Evolutionary conservation across 2,329 filamentous ascomycete genomes (phyloP).

Genomic region (Cladophialophora exuberans): DNA sequence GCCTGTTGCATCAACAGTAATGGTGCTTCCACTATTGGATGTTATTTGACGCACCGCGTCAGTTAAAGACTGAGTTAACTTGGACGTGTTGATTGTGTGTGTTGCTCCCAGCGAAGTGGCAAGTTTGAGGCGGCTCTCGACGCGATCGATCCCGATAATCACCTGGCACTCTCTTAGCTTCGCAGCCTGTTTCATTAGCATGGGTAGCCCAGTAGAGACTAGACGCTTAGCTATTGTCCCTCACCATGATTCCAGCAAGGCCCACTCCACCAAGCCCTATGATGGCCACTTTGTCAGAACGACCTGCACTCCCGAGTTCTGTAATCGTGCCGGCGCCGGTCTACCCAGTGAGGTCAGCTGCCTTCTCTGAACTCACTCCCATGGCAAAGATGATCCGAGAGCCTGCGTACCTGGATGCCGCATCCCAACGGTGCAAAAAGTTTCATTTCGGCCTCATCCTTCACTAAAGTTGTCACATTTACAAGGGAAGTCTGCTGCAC

Average conservation of each 20-base stretch:
- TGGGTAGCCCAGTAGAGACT: not conserved
- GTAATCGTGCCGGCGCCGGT: constrained; percentile 43
- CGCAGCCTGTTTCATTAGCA: no score
- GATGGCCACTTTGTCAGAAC: constrained; percentile 45
- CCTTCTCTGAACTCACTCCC: no score
- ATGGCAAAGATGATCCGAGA: no score
- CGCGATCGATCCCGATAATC: constrained; percentile 48
- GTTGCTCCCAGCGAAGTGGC: constrained; percentile 47
- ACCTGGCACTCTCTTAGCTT: constrained; percentile 44
- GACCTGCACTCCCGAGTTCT: constrained; percentile 42
- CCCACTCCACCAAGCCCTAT: constrained; percentile 51
- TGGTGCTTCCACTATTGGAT: constrained; percentile 16
- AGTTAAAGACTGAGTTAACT: constrained; percentile 9
- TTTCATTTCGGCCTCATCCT: no score
- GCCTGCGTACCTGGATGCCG: no score
- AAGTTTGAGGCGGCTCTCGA: constrained; percentile 41
- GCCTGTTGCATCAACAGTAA: constrained; percentile 32
- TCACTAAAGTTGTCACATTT: no score
- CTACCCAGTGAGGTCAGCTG: no score
- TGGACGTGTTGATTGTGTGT: constrained; percentile 36
- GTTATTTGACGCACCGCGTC: constrained; percentile 16
- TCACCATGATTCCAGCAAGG: constrained; percentile 50
- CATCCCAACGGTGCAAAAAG: no score
- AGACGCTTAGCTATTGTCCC: not conserved
- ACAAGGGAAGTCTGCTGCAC: no score